Evolutionary conservation across 371 early-diverging fungal genomes (phyloP).

Genomic region (Rhizopus arrhizus): DNA sequence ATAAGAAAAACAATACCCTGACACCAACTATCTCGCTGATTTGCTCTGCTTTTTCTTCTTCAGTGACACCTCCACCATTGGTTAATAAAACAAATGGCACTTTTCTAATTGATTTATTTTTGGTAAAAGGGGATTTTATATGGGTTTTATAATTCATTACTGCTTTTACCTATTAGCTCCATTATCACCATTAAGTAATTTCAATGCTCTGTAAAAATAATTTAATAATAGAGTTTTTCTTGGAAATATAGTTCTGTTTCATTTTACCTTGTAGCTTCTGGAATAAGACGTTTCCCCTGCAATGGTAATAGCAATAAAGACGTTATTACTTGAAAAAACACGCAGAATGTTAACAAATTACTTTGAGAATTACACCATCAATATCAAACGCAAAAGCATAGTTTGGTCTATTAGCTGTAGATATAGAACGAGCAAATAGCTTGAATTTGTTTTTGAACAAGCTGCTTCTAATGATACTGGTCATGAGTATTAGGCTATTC

Average conservation of each 20-base stretch:
- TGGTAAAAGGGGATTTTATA: not conserved
- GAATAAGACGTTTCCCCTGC: conserved; percentile 42
- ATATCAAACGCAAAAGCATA: conserved; percentile 79
- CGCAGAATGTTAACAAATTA: conserved; percentile 12
- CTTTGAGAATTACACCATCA: conserved; percentile 81
- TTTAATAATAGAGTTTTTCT: not conserved
- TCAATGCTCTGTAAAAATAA: conserved; percentile 48
- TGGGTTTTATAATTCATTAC: not conserved
- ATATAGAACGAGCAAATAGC: conserved; percentile 9
- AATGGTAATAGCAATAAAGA: too few relatives aligned
- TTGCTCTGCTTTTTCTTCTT: conserved; percentile 72
- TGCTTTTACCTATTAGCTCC: conserved; percentile 40
- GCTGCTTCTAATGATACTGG: not conserved
- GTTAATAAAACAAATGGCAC: conserved; percentile 82
- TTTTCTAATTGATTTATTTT: conserved; percentile 30
- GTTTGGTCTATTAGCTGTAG: conserved; percentile 27
- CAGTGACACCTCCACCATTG: conserved; percentile 87
- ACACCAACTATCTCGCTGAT: conserved; percentile 65
- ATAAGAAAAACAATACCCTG: conserved; percentile 38
- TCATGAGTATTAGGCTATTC: not conserved
- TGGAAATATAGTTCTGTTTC: not conserved
- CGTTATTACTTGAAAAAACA: not conserved
- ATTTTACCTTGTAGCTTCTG: conserved; percentile 39
- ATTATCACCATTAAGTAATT: conserved; percentile 63
- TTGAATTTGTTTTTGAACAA: not conserved